phyloP scores from a whole-genome alignment of 2,329 filamentous ascomycete species.

The Arthrobotrys pseudoclavata region DNA sequence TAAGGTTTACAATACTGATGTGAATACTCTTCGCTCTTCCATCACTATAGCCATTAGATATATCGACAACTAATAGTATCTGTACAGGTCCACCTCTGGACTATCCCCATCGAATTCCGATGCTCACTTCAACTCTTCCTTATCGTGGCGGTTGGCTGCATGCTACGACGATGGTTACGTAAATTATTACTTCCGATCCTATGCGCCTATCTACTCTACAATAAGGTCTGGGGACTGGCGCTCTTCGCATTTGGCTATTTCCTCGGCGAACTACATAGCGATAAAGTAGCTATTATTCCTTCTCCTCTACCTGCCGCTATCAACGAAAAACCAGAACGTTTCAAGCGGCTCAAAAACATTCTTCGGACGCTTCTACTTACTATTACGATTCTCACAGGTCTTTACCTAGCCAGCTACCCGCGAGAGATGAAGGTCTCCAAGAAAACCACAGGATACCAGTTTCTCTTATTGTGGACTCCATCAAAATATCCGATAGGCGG shows the following conservation, averaged over 20 bases:
- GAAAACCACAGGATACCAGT: conserved; percentile 25
- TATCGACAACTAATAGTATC: not conserved
- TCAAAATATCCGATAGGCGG: conserved; percentile 8
- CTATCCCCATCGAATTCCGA: conserved; percentile 42
- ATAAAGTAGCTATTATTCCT: not conserved
- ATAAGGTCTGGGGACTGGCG: conserved; percentile 5
- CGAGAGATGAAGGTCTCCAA: not conserved
- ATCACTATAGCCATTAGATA: not conserved
- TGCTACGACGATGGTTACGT: conserved; percentile 17
- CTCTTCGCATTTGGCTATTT: conserved; percentile 36
- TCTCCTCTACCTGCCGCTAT: not conserved
- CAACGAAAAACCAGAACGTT: conserved; percentile 8
- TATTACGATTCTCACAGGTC: not conserved
- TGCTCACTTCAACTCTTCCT: conserved; percentile 32
- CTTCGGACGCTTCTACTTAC: not conserved
- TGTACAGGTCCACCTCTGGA: conserved; percentile 42
- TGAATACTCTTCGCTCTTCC: not conserved
- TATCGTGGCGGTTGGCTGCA: conserved; percentile 12
- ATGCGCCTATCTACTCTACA: conserved; percentile 21
- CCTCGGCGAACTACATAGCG: conserved; percentile 26
- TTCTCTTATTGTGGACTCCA: conserved; percentile 9
- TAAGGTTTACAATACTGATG: conserved; percentile 17
- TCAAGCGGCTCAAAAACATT: not conserved
- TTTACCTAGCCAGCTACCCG: conserved; percentile 29
- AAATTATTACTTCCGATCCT: conserved; percentile 16